Percentiles rank a stretch among this genome's conserved stretches.
Evolutionary conservation across 192 early-diverging fungal genomes (phyloP).

Genomic region (Spizellomyces sp.): DNA sequence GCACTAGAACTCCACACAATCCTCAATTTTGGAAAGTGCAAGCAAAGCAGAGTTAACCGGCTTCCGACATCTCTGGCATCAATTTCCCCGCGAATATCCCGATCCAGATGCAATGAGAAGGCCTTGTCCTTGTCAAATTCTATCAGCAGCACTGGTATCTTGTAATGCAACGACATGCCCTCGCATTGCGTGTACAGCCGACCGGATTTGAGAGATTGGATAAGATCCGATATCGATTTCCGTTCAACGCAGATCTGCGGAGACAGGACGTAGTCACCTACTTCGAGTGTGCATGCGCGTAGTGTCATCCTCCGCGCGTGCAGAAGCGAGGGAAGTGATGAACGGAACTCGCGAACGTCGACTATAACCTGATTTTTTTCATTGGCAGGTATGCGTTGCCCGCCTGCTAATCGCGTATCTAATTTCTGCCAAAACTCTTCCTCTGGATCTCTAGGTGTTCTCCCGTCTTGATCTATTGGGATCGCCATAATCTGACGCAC

Average conservation of each 20-base stretch:
- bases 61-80: conserved; percentile 32
- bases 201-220: conserved; percentile 79
- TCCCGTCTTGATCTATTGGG: conserved; percentile 67
- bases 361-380: conserved; percentile 65
- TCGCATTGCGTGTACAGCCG: conserved; percentile 90
- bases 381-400: conserved; percentile 36
- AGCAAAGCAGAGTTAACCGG: conserved; percentile 58
- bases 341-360: conserved; percentile 91
- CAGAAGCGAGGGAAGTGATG: conserved; percentile 83
- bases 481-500: conserved; percentile 71
- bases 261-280: conserved; percentile 93
- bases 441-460: conserved; percentile 44
- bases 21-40: conserved; percentile 83
- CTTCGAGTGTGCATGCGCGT: conserved; percentile 79
- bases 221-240: conserved; percentile 88
- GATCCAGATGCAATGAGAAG: conserved; percentile 55
- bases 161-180: conserved; percentile 84
- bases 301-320: conserved; percentile 77
- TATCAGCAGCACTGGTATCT: conserved; percentile 77
- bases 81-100: conserved; percentile 5
- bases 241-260: conserved; percentile 88
- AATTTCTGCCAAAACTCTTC: conserved; percentile 55
- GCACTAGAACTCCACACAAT: conserved; percentile 89
- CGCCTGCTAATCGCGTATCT: conserved; percentile 69
- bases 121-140: conserved; percentile 89